Evolutionary conservation across 768 basidiomycete genomes (phyloP), one percentile per base, ranked within the genome.

Genomic region (Amanita polypyramis): DNA sequence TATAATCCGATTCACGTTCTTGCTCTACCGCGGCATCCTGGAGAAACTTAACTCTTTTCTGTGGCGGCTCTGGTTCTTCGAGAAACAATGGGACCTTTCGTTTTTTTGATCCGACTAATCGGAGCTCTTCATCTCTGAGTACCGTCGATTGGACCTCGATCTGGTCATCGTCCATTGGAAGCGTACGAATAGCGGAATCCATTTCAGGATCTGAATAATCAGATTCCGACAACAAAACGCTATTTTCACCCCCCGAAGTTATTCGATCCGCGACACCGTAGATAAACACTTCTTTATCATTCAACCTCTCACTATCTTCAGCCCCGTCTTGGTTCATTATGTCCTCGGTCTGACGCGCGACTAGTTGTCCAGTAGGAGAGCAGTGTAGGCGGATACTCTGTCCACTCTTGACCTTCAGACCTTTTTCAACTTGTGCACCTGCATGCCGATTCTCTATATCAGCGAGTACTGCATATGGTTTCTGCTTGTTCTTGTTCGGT

Each of bases 391-490:
- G 34, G n/a, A 56, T 55, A 23, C 70, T 69, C 45, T 66, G 64
- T 14, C 71, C 70, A 32, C 64, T 60, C 5, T 61, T 57, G 20
- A 73, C 56, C 29, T 63, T 60, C 33, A 70, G 58, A 43, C 62
- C 70, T 36, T 60, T 59, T 34, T 65, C 49, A n/a, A 72, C 67
- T 45, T 69, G 65, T 7, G 72, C 64, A 25, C 63, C 64, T 48
- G 71, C 59, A 47, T 76, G 74, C 9, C 73, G 56, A 19, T 55
- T 53, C 46, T 78, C 72, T 9, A 75, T 63, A 11, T 71, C 60
- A 29, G 66, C 59, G 20, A 75, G 58, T 12, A 58, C 62, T 19
- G 46, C 17, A 47, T 47, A 36, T 3, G 19, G n/a, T 30, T 58
- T 65, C 39, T 60, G 46, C 27, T 47, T 38, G 46, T 2, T 30